These are phyloP conservation scores for Dendrostoma leiphaemia DNA, from an alignment of 2,329 filamentous ascomycete genomes.

Conservation along the genomic window DNA sequence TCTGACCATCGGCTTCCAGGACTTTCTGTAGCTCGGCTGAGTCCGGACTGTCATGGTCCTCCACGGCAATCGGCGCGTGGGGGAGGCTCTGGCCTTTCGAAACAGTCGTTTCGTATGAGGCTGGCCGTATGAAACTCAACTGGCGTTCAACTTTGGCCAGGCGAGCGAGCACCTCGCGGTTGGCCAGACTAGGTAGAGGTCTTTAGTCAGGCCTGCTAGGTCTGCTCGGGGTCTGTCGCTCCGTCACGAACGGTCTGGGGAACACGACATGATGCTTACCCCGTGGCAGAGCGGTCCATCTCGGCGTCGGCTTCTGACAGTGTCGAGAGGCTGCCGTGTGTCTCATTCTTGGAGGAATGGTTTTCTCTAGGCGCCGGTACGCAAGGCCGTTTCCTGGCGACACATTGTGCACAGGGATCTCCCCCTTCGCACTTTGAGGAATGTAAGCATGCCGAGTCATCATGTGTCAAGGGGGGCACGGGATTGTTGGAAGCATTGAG, in stretches of 20 bases:
- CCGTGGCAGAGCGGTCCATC: not conserved
- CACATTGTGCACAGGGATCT: constrained; percentile 14
- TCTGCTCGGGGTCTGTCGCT: too few species aligned
- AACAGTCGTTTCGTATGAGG: not conserved
- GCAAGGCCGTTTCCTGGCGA: constrained; percentile 7
- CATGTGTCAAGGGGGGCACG: too few species aligned
- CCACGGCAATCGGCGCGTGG: not conserved
- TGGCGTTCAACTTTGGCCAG: constrained; percentile 13
- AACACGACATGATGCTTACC: not conserved
- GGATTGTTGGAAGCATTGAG: not conserved
- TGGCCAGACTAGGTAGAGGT: not conserved
- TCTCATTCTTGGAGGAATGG: not conserved
- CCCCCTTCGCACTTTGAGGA: constrained; percentile 13
- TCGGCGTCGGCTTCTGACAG: not conserved
- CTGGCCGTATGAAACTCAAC: constrained; percentile 3
- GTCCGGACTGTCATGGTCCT: not conserved
- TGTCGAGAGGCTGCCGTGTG: not conserved
- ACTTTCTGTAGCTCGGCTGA: constrained; percentile 5
- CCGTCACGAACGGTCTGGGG: too few species aligned
- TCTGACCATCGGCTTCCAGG: constrained; percentile 14
- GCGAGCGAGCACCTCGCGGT: constrained; percentile 1
- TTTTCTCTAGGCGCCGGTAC: constrained; percentile 2
- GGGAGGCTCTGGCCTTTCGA: not conserved
- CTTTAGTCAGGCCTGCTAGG: too few species aligned
- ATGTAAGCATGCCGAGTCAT: not conserved